Evolutionary conservation across 441 rosid species (phyloP).

Genomic region (Pelargonium myrrhifolium): DNA sequence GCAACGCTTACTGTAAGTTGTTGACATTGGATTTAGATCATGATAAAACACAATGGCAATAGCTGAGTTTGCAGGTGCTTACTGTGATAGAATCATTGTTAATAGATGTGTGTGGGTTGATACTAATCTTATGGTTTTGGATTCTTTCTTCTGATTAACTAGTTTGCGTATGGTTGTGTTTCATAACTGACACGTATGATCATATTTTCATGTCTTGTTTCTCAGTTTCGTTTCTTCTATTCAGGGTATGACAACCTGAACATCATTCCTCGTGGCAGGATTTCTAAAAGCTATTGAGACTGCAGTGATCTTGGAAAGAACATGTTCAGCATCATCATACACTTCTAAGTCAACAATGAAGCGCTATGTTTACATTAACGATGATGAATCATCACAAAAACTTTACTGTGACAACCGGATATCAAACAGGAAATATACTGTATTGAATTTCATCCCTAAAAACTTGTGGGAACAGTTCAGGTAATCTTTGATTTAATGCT

Average conservation of each 20-base stretch:
- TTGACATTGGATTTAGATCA: background rate
- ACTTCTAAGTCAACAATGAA: slow-evolving; percentile 44
- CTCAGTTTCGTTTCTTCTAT: background rate
- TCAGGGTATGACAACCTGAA: slow-evolving; percentile 21
- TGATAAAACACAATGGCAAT: background rate
- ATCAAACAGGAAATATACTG: slow-evolving; percentile 82
- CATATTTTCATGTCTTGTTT: background rate
- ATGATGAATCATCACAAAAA: slow-evolving; percentile 60
- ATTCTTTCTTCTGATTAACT: background rate
- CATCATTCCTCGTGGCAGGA: slow-evolving; percentile 7
- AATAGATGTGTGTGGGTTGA: background rate
- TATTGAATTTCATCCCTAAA: slow-evolving; percentile 85
- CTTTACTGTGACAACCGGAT: slow-evolving; percentile 76
- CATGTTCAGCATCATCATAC: slow-evolving; percentile 8
- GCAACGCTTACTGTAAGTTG: background rate
- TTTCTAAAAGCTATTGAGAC: slow-evolving; percentile 15
- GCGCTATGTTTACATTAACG: slow-evolving; percentile 82
- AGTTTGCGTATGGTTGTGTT: background rate
- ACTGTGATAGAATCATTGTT: background rate
- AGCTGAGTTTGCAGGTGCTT: background rate
- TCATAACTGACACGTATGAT: background rate
- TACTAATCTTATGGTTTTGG: background rate
- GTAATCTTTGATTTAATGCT: slow-evolving; percentile 30
- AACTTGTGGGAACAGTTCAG: slow-evolving; percentile 96
- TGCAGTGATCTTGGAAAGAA: slow-evolving; percentile 24